Conservation (phyloP, 1,284 basidiomycete species). For the Caloboletus firmus region DNA sequence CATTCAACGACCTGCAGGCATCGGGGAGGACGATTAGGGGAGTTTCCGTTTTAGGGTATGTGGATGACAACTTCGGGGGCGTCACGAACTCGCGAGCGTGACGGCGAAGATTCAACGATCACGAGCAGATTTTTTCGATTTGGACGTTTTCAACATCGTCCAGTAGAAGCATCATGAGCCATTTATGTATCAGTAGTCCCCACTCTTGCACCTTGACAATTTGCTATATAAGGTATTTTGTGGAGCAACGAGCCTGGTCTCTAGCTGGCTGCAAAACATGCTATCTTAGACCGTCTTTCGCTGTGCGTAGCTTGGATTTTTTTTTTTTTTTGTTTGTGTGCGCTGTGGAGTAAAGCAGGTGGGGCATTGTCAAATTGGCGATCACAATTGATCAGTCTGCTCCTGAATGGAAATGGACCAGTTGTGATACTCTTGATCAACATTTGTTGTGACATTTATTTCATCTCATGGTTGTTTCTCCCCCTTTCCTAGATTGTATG, state of each 20-base stretch:
- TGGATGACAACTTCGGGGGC: conserved; percentile 2
- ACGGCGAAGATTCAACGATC: conserved; percentile 35
- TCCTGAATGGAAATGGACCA: too few species aligned
- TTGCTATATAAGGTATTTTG: neutral
- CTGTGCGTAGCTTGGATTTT: too few species aligned
- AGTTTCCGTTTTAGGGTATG: neutral
- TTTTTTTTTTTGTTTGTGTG: too few species aligned
- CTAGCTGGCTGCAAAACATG: neutral
- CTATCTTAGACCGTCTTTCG: too few species aligned
- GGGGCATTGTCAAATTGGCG: too few species aligned
- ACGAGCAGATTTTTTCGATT: conserved; percentile 13
- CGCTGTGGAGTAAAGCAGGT: too few species aligned
- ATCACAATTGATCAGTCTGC: too few species aligned
- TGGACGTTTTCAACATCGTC: conserved; percentile 35
- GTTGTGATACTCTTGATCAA: too few species aligned
- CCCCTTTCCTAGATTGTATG: too few species aligned
- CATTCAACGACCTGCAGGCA: conserved; percentile 64
- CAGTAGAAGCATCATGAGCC: conserved; percentile 2
- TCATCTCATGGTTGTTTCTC: too few species aligned
- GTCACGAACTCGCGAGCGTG: neutral
- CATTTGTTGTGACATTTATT: too few species aligned
- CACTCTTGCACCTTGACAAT: neutral
- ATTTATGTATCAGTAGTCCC: conserved; percentile 5
- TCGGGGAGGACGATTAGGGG: conserved; percentile 50
- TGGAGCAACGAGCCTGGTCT: neutral